These are phyloP conservation scores for Citrus reticulata DNA, from an alignment of 345 rosid genomes.

Conservation along the genomic window DNA sequence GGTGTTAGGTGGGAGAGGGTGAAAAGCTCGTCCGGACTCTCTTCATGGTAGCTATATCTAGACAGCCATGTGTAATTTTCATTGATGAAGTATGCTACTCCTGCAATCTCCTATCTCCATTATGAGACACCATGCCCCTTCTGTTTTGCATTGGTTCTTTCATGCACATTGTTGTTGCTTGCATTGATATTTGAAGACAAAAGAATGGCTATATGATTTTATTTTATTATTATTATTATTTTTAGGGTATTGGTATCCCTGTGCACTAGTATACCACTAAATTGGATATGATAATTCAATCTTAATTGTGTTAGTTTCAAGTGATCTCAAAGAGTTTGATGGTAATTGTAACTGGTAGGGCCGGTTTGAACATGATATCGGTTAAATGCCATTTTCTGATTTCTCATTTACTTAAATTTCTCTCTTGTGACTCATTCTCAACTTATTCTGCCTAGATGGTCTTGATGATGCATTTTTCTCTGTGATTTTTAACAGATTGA, in stretches of 20 bases:
- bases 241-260: not conserved
- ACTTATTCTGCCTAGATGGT: not conserved
- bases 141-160: conserved; percentile 8
- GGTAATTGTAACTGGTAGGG: not conserved
- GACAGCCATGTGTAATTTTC: conserved; percentile 95
- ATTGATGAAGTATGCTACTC: conserved; percentile 77
- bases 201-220: conserved; percentile 2
- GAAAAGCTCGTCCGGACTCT: conserved; percentile 94
- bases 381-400: not conserved
- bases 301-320: not conserved
- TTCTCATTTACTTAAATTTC: not conserved
- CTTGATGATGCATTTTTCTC: conserved; percentile 8
- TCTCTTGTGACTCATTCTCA: not conserved
- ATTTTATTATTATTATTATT: no score
- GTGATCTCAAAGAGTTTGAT: not conserved
- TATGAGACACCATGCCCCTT: not conserved
- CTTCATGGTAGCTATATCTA: conserved; percentile 84
- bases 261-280: not conserved
- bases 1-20: conserved; percentile 86
- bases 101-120: not conserved
- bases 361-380: not conserved
- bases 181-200: not conserved
- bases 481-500: conserved; percentile 60
- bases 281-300: not conserved
- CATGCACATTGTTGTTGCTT: not conserved